Evolutionary conservation across 345 rosid species (phyloP).

Genomic region (Eucalyptus globulus): DNA sequence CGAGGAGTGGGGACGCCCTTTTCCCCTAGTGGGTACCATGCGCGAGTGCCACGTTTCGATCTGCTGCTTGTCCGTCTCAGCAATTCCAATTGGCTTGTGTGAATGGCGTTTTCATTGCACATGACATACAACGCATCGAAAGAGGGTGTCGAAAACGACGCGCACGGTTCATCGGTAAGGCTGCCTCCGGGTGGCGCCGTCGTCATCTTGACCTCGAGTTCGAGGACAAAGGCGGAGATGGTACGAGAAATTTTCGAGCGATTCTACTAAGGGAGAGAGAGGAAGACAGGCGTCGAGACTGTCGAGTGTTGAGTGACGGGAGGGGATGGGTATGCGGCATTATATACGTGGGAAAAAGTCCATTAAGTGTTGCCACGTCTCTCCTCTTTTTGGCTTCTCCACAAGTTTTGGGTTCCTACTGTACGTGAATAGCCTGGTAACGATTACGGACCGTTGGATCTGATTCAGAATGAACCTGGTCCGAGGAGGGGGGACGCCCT

Average conservation of each 20-base stretch:
- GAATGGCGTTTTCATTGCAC: no score
- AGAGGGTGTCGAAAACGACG: background rate
- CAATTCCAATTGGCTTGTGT: no score
- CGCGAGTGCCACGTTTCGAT: no score
- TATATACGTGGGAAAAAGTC: background rate
- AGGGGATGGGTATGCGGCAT: background rate
- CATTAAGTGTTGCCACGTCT: background rate
- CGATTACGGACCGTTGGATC: no score
- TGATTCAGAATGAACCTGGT: no score
- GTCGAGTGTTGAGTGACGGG: background rate
- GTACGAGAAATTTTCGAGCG: background rate
- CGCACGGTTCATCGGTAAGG: background rate
- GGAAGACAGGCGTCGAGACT: background rate
- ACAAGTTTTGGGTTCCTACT: no score
- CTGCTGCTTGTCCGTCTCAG: no score
- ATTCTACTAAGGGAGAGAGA: background rate
- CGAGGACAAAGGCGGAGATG: background rate
- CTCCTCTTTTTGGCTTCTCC: background rate
- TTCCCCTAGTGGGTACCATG: no score
- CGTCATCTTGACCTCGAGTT: background rate
- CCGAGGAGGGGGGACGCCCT: no score
- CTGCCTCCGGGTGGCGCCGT: background rate
- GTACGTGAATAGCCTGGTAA: no score
- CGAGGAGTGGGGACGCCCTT: no score
- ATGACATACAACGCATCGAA: no score